Conservation (phyloP, 495 filamentous ascomycete species). For the Tuber indicum region DNA sequence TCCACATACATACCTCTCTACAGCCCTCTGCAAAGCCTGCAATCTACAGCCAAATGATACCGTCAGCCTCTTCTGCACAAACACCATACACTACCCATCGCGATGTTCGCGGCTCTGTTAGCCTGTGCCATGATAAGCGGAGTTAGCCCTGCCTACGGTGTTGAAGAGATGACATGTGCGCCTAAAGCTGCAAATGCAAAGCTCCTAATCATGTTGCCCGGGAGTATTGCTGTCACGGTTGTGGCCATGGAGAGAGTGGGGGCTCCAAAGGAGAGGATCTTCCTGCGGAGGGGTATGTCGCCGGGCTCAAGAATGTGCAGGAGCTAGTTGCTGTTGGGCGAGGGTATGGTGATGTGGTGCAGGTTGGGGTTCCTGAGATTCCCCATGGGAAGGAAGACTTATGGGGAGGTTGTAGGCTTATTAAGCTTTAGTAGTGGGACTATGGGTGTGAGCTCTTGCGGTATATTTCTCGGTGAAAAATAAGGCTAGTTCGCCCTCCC, state of each 20-base stretch:
- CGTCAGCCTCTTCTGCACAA: slow-evolving; percentile 53
- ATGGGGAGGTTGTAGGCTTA: slow-evolving; percentile 44
- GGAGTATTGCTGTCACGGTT: slow-evolving; percentile 49
- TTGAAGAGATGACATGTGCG: slow-evolving; percentile 59
- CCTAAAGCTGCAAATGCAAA: slow-evolving; percentile 51
- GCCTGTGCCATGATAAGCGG: slow-evolving; percentile 53
- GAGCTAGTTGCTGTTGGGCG: slow-evolving; percentile 49
- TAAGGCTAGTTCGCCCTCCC: neutral
- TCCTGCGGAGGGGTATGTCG: slow-evolving; percentile 50
- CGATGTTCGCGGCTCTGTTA: slow-evolving; percentile 52
- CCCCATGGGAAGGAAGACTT: slow-evolving; percentile 51
- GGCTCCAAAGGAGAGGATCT: slow-evolving; percentile 48
- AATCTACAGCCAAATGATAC: slow-evolving; percentile 49
- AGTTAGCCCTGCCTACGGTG: slow-evolving; percentile 55
- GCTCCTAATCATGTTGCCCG: slow-evolving; percentile 53
- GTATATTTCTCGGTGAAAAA: too few relatives aligned
- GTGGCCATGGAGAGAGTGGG: slow-evolving; percentile 52
- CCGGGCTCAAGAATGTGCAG: slow-evolving; percentile 49
- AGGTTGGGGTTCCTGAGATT: slow-evolving; percentile 46
- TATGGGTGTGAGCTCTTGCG: slow-evolving; percentile 45
- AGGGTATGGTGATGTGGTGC: slow-evolving; percentile 31
- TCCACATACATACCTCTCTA: slow-evolving; percentile 54
- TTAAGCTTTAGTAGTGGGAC: slow-evolving; percentile 52
- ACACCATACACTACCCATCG: slow-evolving; percentile 58
- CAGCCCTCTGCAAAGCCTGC: slow-evolving; percentile 51